Evolutionary conservation across 2,329 filamentous ascomycete species (phyloP).

Genomic region (Paraphoma chrysanthemicola): DNA sequence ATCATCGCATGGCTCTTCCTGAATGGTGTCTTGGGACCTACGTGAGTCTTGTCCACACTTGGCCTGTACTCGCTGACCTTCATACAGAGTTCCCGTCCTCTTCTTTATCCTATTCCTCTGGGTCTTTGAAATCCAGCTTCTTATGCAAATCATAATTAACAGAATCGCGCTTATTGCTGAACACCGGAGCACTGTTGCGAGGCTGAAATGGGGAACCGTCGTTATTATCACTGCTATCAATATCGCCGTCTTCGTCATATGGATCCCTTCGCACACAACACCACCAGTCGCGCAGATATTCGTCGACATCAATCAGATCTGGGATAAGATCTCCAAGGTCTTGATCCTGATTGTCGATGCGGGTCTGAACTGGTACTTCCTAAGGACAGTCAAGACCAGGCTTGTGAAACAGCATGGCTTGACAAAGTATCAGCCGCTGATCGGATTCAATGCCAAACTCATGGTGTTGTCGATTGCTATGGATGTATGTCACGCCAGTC

Average conservation of each 20-base stretch:
- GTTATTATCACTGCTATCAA: conserved; percentile 58
- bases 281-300: conserved; percentile 46
- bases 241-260: conserved; percentile 61
- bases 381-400: conserved; percentile 49
- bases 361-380: conserved; percentile 61
- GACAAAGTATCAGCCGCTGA: conserved; percentile 50
- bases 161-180: conserved; percentile 59
- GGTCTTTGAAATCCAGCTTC: conserved; percentile 54
- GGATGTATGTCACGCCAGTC: conserved; percentile 40
- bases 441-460: conserved; percentile 51
- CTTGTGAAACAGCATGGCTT: conserved; percentile 49
- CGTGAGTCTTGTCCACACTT: conserved; percentile 19
- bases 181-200: conserved; percentile 44
- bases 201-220: conserved; percentile 58
- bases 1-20: conserved; percentile 43
- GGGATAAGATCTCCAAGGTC: conserved; percentile 62
- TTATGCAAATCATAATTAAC: conserved; percentile 65
- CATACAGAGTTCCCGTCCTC: conserved; percentile 32
- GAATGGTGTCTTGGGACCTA: conserved; percentile 35
- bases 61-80: conserved; percentile 3
- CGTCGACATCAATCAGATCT: conserved; percentile 57
- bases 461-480: conserved; percentile 51
- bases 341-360: conserved; percentile 61
- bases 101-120: conserved; percentile 44
- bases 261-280: conserved; percentile 57